Percentiles rank a stretch among this genome's conserved stretches.
Conservation (phyloP, 2,329 filamentous ascomycete genomes). For the Penicillium vulpinum region DNA sequence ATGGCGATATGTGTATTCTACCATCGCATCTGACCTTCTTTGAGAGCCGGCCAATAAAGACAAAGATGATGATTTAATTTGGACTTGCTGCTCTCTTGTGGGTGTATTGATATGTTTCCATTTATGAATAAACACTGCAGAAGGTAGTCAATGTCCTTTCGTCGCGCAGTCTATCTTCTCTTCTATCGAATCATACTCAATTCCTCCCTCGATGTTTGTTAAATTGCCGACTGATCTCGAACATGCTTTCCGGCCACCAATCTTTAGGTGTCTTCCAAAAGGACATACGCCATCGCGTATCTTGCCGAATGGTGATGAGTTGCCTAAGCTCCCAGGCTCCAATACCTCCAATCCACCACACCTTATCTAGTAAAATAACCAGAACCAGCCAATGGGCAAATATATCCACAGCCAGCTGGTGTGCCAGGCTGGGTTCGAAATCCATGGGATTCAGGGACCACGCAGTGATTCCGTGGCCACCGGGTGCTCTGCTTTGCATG, state of each 20-base stretch:
- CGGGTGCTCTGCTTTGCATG: not conserved
- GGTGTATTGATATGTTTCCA: too few species aligned
- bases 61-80: not conserved
- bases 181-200: not conserved
- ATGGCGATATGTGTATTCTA: too few species aligned
- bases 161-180: not conserved
- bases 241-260: conserved; percentile 5
- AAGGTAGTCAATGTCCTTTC: not conserved
- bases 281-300: not conserved
- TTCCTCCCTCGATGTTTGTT: conserved; percentile 1
- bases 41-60: not conserved
- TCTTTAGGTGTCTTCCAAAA: not conserved
- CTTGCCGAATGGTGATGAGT: not conserved
- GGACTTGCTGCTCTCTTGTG: too few species aligned
- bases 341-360: conserved; percentile 4
- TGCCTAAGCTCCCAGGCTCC: not conserved
- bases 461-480: not conserved
- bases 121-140: not conserved
- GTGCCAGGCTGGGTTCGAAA: not conserved
- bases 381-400: conserved; percentile 3
- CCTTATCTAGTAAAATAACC: conserved; percentile 1
- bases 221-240: not conserved
- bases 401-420: conserved; percentile 1
- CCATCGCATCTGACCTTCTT: too few species aligned
- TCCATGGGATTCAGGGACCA: not conserved